Evolutionary conservation across 805 yeast species (phyloP).

Genomic region (Pichia exigua): DNA sequence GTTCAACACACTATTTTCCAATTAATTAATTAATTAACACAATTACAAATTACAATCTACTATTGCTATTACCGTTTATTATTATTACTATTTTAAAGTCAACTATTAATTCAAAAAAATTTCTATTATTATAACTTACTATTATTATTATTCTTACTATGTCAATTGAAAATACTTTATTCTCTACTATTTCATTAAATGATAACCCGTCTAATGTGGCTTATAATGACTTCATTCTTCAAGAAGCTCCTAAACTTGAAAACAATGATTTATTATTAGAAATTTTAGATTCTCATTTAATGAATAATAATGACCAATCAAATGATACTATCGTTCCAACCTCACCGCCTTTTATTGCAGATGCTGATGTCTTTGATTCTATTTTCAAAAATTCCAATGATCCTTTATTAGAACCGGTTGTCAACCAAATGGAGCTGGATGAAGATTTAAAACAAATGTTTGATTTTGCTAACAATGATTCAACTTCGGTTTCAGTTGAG

Average conservation of each 20-base stretch:
- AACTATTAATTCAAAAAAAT: background rate
- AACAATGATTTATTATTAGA: conserved; percentile 7
- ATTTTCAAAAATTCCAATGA: conserved; percentile 47
- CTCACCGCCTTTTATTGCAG: conserved; percentile 45
- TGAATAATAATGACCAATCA: background rate
- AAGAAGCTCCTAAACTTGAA: conserved; percentile 5
- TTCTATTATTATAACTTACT: background rate
- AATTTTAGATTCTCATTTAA: conserved; percentile 4
- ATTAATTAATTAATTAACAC: background rate
- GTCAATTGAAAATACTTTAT: background rate
- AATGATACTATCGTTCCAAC: conserved; percentile 15
- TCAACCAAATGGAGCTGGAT: conserved; percentile 15
- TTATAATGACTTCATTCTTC: background rate
- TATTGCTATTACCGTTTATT: background rate
- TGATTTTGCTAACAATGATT: background rate
- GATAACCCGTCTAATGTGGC: background rate
- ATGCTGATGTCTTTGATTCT: conserved; percentile 43
- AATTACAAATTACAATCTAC: background rate
- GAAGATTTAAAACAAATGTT: conserved; percentile 7
- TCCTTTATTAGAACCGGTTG: conserved; percentile 38
- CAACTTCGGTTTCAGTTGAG: background rate
- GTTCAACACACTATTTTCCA: background rate
- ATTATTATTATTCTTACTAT: background rate
- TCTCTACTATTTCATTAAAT: background rate
- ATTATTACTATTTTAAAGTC: background rate